Percentiles rank a stretch among this genome's conserved stretches.
Conservation (phyloP, 441 rosid species). For the Hypseocharis bilobata region DNA sequence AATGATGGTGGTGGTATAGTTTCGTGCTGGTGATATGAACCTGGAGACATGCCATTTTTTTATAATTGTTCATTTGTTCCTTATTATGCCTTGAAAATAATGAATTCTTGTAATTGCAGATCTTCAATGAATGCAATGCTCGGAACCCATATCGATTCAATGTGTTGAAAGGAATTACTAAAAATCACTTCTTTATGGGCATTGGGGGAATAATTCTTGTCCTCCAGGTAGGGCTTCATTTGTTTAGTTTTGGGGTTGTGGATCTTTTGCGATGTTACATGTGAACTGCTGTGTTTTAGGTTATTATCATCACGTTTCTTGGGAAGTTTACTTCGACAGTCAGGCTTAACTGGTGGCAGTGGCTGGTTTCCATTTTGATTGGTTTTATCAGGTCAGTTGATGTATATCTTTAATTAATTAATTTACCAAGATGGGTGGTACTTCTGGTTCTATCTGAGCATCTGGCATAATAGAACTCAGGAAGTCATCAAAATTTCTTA, state of each 20-base stretch:
- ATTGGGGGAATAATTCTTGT: conserved; percentile 55
- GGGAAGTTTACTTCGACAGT: conserved; percentile 71
- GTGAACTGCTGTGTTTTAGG: conserved; percentile 28
- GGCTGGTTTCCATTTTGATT: conserved; percentile 54
- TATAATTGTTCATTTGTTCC: no score
- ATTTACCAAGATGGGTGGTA: no score
- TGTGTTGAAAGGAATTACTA: conserved; percentile 56
- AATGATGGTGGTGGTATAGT: no score
- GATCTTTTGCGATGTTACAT: background rate
- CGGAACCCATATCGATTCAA: conserved; percentile 82
- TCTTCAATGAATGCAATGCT: conserved; percentile 87
- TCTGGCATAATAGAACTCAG: no score
- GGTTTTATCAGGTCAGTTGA: conserved; percentile 54
- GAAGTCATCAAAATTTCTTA: no score
- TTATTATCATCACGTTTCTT: conserved; percentile 60
- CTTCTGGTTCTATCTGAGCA: no score
- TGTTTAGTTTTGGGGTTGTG: background rate
- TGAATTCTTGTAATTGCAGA: conserved; percentile 35
- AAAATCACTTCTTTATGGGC: conserved; percentile 63
- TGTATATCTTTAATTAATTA: no score
- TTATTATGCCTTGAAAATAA: background rate
- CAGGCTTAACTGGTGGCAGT: conserved; percentile 61
- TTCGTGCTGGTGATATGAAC: no score
- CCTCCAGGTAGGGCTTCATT: conserved; percentile 53
- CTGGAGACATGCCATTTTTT: no score